Evolutionary conservation across 1,139 yeast genomes (phyloP), one percentile per base, ranked within the genome.

Genomic region (Protomyces inouyei): DNA sequence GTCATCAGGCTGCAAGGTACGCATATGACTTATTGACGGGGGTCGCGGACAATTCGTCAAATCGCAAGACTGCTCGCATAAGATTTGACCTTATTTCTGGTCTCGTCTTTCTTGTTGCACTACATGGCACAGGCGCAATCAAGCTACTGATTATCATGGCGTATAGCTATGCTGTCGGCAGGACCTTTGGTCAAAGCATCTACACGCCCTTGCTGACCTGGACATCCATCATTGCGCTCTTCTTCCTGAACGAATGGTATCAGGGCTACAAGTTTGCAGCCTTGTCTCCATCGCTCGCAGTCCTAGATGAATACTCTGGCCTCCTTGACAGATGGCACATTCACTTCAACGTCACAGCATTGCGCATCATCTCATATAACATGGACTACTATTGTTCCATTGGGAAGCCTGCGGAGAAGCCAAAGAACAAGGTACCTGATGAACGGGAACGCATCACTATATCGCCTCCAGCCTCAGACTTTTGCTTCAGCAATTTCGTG

Each of bases 281-380:
- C 65, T 37, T 81, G 51, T 68, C 75, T 70, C 64, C 77, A 51
- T 59, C 69, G 25, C 70, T 85, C 25, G 74, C 78, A 0, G 74
- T 82, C 28, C 57, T 73, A 65, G 72, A 69, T 36, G 55, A 64
- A n/a, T 72, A 71, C 57, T 71, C 76, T 3, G 98, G 98, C 0
- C 80, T 92, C 32, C 85, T 93, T 69, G 80, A 84, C 21, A 80
- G 98, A 70, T 95, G 99, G 99, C 98, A 93, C 73, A 97, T 95
- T 8, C 89, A 88, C 71, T 95, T 85, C 80, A 95, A 93, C 75
- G 90, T 95, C 75, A 86, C 96, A 0, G 78, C 93, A 68, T 80
- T 95, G 64, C 81, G 97, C 70, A 83, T 91, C 83, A 76, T 95
- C 57, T 88, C 97, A 65, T 93, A 81, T 75, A 88, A 88, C 69